A percentile compares a stretch with the other conserved stretches of the same genome.
phyloP scores from a whole-genome alignment of 2,329 filamentous ascomycete species.

The Phialophora verrucosa region DNA sequence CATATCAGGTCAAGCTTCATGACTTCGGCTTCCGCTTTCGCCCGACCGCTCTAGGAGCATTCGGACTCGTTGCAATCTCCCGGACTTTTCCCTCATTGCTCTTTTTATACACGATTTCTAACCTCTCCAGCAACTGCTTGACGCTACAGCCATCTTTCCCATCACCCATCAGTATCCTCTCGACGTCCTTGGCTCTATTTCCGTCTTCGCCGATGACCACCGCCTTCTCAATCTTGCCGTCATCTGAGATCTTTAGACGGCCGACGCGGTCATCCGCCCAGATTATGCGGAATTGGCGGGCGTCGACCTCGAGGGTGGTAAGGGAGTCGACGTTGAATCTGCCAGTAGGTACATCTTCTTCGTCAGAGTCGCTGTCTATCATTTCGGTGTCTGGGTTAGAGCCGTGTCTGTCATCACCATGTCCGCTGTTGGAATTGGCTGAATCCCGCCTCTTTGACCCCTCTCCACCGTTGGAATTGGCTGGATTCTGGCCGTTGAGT shows the following conservation, averaged over 20 bases:
- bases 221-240: slow-evolving; percentile 49
- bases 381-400: not conserved
- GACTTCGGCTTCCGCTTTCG: not conserved
- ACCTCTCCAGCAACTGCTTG: not conserved
- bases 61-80: not conserved
- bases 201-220: slow-evolving; percentile 48
- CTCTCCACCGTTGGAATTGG: not conserved
- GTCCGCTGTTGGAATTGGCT: not conserved
- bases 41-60: not conserved
- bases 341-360: slow-evolving; percentile 22
- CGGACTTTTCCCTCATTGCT: slow-evolving; percentile 1
- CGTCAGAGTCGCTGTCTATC: slow-evolving; percentile 17
- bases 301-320: slow-evolving; percentile 46
- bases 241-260: slow-evolving; percentile 50
- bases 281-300: slow-evolving; percentile 50
- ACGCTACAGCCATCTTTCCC: not conserved
- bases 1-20: not conserved
- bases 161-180: slow-evolving; percentile 26
- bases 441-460: not conserved
- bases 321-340: slow-evolving; percentile 47
- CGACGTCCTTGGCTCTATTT: slow-evolving; percentile 15
- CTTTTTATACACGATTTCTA: not conserved
- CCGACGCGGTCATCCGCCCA: slow-evolving; percentile 54
- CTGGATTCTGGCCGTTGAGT: not conserved
- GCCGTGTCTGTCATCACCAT: not conserved